Evolutionary conservation across 1,139 yeast genomes (phyloP), one percentile per base, ranked within the genome.

Genomic region (Pneumocystis canis): DNA sequence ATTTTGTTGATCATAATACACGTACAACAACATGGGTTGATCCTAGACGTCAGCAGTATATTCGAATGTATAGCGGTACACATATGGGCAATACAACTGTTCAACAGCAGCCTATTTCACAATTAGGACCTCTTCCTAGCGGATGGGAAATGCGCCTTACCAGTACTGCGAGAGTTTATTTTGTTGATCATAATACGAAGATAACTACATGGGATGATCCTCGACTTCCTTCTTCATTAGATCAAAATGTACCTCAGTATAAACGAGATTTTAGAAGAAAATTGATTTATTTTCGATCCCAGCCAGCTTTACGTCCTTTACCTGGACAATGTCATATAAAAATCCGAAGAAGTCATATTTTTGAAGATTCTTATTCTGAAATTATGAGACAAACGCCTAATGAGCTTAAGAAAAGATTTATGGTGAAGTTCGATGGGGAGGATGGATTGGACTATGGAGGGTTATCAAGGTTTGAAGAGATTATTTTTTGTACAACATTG

Each of bases 91-190:
- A 77, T 66, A 82, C 89, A 30, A 89, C 96, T 16, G 88, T 90
- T 68, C 96, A 89, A 76, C 97, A 94, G 71, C 98, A 92, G 76
- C 96, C 98, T 39, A 96, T 92, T n/a, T 87, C 96, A 62, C 97
- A 94, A 74, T 80, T 92, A 73, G 98, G 98, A 11, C 98, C 98
- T 63, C 80, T 92, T 71, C 99, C 99, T 62, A 84, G 92, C 62
- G 99, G 99, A 63, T 92, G 99, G 99, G 99, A 92, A 78, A 92
- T 92, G 99, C 86, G 99, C 75, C 82, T 94, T 72, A 94, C 99
- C 60, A 92, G 90, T 75, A 92, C 98, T 1, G 97, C 98, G 25
- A 83, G 99, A 74, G 98, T 94, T 31, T 92, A 92, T 75, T 92
- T 92, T 75, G 99, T 92, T 67, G 99, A 92, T 75, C 99, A 92